phyloP scores from a whole-genome alignment of 768 basidiomycete species.

The Coprinopsis strossmayeri region DNA sequence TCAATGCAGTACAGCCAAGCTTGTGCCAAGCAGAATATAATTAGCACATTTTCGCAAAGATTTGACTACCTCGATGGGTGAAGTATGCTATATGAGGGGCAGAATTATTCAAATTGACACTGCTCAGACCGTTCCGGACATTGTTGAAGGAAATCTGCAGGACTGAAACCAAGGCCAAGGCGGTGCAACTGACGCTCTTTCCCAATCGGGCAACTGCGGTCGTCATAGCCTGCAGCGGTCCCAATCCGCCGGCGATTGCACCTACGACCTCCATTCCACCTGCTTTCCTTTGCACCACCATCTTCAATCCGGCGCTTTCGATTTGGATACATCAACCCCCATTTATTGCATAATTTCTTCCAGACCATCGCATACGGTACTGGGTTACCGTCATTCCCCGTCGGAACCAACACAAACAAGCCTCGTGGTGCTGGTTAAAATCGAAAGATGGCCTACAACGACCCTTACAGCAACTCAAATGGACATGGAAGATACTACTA shows the following conservation, averaged over 20 bases:
- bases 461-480: too few species aligned
- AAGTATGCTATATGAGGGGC: too few species aligned
- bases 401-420: neutral
- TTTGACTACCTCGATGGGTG: too few species aligned
- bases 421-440: neutral
- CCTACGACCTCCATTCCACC: neutral
- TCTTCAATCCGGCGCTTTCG: neutral
- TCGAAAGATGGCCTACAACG: neutral
- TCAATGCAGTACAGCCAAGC: too few species aligned
- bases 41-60: too few species aligned
- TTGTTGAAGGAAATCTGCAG: too few species aligned
- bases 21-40: too few species aligned
- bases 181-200: neutral
- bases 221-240: constrained; percentile 7
- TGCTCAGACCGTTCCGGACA: too few species aligned
- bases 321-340: neutral
- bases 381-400: neutral
- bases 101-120: too few species aligned
- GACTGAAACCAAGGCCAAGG: neutral
- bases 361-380: neutral
- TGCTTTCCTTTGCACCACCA: neutral
- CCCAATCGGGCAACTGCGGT: neutral
- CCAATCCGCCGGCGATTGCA: constrained; percentile 2
- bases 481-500: too few species aligned
- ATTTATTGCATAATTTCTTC: neutral